phyloP scores from a whole-genome alignment of 768 basidiomycete species.

The Rhizopogon rudus region DNA sequence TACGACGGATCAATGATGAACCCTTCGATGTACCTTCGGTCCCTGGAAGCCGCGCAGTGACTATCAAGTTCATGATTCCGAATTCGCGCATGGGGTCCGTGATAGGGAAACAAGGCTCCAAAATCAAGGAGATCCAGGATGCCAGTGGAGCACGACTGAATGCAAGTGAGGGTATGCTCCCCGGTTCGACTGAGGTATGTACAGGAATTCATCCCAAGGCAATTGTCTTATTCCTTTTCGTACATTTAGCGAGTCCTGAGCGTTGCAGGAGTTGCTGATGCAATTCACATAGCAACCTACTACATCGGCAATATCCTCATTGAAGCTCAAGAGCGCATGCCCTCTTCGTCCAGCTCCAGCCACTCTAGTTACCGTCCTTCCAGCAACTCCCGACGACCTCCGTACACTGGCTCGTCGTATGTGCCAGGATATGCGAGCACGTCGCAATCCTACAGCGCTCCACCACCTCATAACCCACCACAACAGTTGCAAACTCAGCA shows the following conservation, averaged over 20 bases:
- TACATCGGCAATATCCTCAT: conserved; percentile 98
- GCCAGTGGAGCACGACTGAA: conserved; percentile 95
- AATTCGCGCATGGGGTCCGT: conserved; percentile 99
- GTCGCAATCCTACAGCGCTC: conserved; percentile 39
- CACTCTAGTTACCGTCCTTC: conserved; percentile 69
- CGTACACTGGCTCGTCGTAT: conserved; percentile 56
- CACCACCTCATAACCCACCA: conserved; percentile 50
- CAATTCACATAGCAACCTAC: conserved; percentile 98
- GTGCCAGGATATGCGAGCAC: conserved; percentile 56
- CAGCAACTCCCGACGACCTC: conserved; percentile 45
- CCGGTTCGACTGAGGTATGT: conserved; percentile 94
- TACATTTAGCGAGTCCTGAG: conserved; percentile 82
- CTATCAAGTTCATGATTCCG: conserved; percentile 99
- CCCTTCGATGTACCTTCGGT: conserved; percentile 97
- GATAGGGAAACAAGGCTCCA: conserved; percentile 95
- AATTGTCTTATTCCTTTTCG: conserved; percentile 11
- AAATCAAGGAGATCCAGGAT: conserved; percentile 99
- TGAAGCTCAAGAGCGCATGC: conserved; percentile 84
- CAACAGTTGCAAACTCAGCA: conserved; percentile 91
- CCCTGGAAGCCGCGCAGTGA: conserved; percentile 96
- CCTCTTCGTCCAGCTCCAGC: conserved; percentile 45
- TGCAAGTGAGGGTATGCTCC: conserved; percentile 97
- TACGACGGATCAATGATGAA: conserved; percentile 97
- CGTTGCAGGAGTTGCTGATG: conserved; percentile 97
- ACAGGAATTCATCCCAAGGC: neutral